Base-by-base conservation (phyloP, 176 grass and related monocot genomes). In the Musa itinerans region DNA sequence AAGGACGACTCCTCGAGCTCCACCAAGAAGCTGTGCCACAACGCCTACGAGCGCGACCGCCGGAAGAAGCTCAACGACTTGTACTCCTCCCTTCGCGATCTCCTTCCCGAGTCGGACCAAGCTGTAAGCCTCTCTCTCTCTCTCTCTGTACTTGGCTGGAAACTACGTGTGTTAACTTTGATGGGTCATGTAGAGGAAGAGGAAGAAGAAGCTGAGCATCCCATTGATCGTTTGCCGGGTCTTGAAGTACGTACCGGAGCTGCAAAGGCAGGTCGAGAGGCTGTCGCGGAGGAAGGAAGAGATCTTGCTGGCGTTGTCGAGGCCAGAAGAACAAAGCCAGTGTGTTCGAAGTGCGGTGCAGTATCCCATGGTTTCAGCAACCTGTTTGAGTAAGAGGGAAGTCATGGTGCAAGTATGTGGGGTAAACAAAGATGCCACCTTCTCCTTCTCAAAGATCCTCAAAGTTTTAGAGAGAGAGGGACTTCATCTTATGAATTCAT, bases 51-150 rank as follows among this genome's bases (percentile, higher is more conserved):
- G 76, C 88, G 95, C 67, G 90, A 91, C 78, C 86, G 88, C 50
- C 78, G 95, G 69, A 98, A 94, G 86, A 89, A 98, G 86, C 86
- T 98, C 73, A 98, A 98, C 65, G 81, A 29, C 50, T 78, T 91
- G 58, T 98, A 94, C 82, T 91, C 82, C 26, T 90, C 90, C 5
- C 90, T 97, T 68, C 87, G 86, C 24, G 59, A 69, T 12, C 79
- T 93, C 26, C 83, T 97, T 25, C 93, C 93, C 9, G 90, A 90
- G 43, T 71, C 83, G 8, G 88, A 90, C 23, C 83, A 85, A 78
- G 85, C 53, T 67, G 93, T 92, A 80, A 63, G 76, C 19, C 6
- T 21, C 23, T 54, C 9, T 20, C 48, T 19, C 69, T 56, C 24
- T 52, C 23, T 13, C 10, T 57, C 3, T 17, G 2, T 13, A 8